phyloP scores from a whole-genome alignment of 306 rosid species.

The Dalbergia oliveri region DNA sequence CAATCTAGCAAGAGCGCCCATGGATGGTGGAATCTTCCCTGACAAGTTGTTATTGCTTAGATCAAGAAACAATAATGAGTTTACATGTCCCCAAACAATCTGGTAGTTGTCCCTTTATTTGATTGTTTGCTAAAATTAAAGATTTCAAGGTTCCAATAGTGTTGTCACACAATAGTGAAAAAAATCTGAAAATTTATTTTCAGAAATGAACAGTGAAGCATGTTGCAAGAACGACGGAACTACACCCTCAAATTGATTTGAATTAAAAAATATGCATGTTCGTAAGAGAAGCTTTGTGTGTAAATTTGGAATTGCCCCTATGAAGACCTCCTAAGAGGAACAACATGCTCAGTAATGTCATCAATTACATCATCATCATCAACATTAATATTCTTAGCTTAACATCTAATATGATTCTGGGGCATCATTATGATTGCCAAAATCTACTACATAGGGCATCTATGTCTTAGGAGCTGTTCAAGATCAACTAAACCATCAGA shows the following conservation, averaged over 20 bases:
- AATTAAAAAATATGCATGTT: background rate
- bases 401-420: no score
- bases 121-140: slow-evolving; percentile 31
- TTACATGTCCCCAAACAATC: slow-evolving; percentile 26
- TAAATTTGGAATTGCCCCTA: background rate
- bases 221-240: background rate
- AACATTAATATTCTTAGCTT: no score
- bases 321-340: no score
- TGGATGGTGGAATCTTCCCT: slow-evolving; percentile 25
- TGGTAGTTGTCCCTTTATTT: slow-evolving; percentile 10
- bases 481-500: no score
- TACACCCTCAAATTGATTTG: slow-evolving; percentile 33
- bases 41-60: slow-evolving; percentile 24
- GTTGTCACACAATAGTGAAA: background rate
- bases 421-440: no score
- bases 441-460: no score
- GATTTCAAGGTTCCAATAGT: accelerated
- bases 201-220: background rate
- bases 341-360: no score
- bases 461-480: no score
- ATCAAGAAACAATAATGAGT: background rate
- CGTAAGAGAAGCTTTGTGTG: accelerated
- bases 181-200: slow-evolving; percentile 29
- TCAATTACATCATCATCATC: no score
- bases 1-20: slow-evolving; percentile 10